phyloP scores from a whole-genome alignment of 139 green algal species.

The Micractinium conductrix region DNA sequence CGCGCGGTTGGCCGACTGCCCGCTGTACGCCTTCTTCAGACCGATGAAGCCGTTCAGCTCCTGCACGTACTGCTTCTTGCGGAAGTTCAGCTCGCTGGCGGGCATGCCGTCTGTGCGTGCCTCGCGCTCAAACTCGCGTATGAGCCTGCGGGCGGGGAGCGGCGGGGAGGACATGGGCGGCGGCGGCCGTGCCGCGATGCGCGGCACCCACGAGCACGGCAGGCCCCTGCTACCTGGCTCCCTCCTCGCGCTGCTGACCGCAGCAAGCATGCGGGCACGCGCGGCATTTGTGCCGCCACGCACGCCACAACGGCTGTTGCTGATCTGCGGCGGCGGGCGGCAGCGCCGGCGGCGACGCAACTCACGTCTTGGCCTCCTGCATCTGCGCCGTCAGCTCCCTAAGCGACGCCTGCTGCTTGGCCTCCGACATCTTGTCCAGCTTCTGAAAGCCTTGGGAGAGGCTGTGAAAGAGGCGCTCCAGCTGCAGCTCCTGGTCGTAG shows the following conservation, averaged over 20 bases:
- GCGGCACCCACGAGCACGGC: not conserved
- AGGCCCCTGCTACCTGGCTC: not conserved
- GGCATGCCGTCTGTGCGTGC: constrained; percentile 80
- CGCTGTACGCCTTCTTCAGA: constrained; percentile 74
- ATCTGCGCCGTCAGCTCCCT: constrained; percentile 79
- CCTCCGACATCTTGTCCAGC: constrained; percentile 63
- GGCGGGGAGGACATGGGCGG: no score
- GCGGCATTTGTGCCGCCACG: not conserved
- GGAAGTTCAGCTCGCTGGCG: constrained; percentile 57
- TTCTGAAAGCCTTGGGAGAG: constrained; percentile 68
- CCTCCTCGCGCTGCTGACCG: not conserved
- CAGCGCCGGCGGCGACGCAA: not conserved
- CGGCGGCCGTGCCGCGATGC: no score
- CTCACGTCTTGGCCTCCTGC: constrained; percentile 81
- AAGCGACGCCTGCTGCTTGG: constrained; percentile 67
- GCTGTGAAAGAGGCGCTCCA: constrained; percentile 50
- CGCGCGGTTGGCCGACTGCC: not conserved
- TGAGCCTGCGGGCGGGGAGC: constrained; percentile 65
- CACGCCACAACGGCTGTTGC: not conserved
- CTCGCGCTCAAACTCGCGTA: constrained; percentile 93
- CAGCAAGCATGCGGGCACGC: no score
- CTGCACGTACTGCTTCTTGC: constrained; percentile 76
- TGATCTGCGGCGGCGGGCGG: constrained; percentile 3
- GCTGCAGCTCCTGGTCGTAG: constrained; percentile 59
- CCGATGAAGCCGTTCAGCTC: constrained; percentile 86